Evolutionary conservation across 164 flowering plant genomes (phyloP).

Genomic region (Houttuynia cordata): DNA sequence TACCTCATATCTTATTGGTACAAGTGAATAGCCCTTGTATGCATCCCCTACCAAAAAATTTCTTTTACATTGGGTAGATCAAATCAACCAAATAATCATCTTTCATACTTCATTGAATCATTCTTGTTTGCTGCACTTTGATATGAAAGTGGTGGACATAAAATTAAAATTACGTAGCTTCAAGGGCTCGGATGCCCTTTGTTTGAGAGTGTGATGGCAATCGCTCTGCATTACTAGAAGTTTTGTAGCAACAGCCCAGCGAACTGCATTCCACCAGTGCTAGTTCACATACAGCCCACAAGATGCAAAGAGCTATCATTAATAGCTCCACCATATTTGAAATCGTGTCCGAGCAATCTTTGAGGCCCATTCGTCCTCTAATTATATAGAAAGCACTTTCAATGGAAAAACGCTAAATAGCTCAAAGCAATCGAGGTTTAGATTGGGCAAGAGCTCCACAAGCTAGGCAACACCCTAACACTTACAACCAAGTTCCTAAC

Average conservation of each 20-base stretch:
- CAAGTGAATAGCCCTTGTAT: no score
- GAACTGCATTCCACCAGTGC: constrained; percentile 74
- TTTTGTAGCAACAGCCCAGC: constrained; percentile 67
- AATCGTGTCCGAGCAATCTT: constrained; percentile 50
- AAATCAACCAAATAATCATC: not conserved
- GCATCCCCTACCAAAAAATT: not conserved
- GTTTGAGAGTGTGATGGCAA: constrained; percentile 66
- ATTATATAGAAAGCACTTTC: constrained; percentile 35
- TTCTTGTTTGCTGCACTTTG: constrained; percentile 94
- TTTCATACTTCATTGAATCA: constrained; percentile 40
- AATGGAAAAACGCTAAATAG: constrained; percentile 46
- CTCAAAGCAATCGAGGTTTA: constrained; percentile 61
- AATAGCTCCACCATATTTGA: constrained; percentile 54
- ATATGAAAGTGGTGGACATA: constrained; percentile 59
- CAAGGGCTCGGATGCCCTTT: constrained; percentile 65
- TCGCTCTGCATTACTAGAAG: constrained; percentile 90
- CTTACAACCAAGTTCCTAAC: constrained; percentile 44
- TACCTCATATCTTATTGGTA: not conserved
- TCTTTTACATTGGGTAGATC: not conserved
- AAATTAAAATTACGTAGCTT: constrained; percentile 79
- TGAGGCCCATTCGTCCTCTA: constrained; percentile 49
- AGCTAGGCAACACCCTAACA: constrained; percentile 66
- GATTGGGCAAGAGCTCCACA: constrained; percentile 48
- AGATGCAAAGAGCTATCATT: constrained; percentile 65
- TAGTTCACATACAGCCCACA: constrained; percentile 65